A percentile compares a stretch with the other conserved stretches of the same genome.
Conservation (phyloP, 768 basidiomycete species). For the Termitomyces heimii region DNA sequence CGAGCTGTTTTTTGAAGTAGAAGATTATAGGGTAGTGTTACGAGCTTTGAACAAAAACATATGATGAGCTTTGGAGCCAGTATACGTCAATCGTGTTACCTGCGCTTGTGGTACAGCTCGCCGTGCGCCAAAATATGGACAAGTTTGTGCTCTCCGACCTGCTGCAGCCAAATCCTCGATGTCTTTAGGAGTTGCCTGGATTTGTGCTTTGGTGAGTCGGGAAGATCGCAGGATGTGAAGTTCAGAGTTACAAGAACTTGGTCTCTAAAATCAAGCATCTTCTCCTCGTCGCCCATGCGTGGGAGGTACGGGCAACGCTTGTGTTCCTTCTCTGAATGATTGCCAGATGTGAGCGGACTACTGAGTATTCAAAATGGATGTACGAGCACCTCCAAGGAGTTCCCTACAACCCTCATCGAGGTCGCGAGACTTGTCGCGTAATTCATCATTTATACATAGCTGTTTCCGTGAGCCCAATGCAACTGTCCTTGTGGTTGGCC, state of each 20-base stretch:
- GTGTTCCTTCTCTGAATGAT: constrained; percentile 47
- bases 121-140: constrained; percentile 92
- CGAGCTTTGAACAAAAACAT: constrained; percentile 43
- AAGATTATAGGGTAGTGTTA: constrained; percentile 93
- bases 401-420: constrained; percentile 88
- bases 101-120: constrained; percentile 88
- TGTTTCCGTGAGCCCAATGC: constrained; percentile 88
- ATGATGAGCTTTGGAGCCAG: background rate
- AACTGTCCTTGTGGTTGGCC: constrained; percentile 50
- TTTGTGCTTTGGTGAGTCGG: background rate
- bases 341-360: background rate
- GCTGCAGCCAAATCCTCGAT: constrained; percentile 85
- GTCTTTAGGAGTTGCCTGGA: constrained; percentile 81
- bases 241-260: constrained; percentile 64
- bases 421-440: constrained; percentile 57
- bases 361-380: background rate
- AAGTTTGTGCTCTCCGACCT: constrained; percentile 65
- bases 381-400: constrained; percentile 54
- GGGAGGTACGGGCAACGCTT: constrained; percentile 78
- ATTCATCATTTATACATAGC: constrained; percentile 84
- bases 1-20: constrained; percentile 77
- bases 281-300: constrained; percentile 54
- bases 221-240: background rate
- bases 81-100: constrained; percentile 30
- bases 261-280: constrained; percentile 80